A percentile compares a stretch with the other conserved stretches of the same genome.
These are phyloP conservation scores for Fusarium sp. DNA, from an alignment of 2,329 filamentous ascomycete species.

Conservation along the genomic window DNA sequence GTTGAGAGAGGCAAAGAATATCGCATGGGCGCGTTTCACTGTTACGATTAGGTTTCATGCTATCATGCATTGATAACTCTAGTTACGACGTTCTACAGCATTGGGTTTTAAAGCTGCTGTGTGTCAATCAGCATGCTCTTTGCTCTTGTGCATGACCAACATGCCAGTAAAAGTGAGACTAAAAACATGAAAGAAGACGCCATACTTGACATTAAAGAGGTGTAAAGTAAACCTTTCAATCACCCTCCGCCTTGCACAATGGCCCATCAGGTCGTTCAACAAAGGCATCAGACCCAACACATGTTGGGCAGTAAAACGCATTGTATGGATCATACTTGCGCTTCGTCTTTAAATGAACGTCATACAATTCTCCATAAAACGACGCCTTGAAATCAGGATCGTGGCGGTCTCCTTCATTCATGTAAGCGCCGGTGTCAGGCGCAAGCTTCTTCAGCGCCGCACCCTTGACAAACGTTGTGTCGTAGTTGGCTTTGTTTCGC, in stretches of 20 bases:
- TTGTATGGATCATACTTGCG: conserved; percentile 28
- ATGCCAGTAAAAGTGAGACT: no score
- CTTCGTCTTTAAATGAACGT: conserved; percentile 10
- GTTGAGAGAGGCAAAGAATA: not conserved
- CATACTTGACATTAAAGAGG: not conserved
- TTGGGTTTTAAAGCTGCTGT: no score
- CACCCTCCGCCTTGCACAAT: conserved; percentile 1
- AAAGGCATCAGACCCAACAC: conserved; percentile 26
- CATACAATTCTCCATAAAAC: conserved; percentile 22
- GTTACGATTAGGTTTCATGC: no score
- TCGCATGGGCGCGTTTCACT: not conserved
- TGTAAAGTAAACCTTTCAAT: not conserved
- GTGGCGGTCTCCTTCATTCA: conserved; percentile 31
- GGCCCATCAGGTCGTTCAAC: conserved; percentile 18
- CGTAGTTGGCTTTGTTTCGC: conserved; percentile 12
- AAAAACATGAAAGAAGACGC: no score
- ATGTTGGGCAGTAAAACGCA: conserved; percentile 31
- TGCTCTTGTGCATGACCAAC: no score
- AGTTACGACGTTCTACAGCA: no score
- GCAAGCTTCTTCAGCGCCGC: conserved; percentile 26
- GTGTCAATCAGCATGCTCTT: no score
- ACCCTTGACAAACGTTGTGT: conserved; percentile 23
- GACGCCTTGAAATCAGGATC: conserved; percentile 21
- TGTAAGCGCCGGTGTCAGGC: conserved; percentile 20
- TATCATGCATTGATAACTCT: no score